Evolutionary conservation across 148 eudicot species (phyloP).

Genomic region (Rhododendron simsii): DNA sequence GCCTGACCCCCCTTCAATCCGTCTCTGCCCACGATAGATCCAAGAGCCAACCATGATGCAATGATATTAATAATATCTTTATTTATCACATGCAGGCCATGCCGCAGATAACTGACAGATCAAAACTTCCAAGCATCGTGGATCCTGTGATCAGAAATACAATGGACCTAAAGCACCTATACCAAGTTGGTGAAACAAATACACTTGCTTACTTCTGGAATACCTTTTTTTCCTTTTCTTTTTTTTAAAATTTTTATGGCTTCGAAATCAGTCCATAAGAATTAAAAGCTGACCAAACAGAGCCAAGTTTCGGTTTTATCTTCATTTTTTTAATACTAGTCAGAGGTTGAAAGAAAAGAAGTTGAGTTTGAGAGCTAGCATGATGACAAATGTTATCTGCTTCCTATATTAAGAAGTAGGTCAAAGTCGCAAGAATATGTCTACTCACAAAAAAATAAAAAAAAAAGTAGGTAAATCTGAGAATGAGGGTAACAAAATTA

Average conservation of each 20-base stretch:
- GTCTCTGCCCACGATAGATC: background rate
- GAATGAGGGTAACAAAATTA: background rate
- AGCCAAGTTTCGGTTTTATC: background rate
- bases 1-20: too few species aligned
- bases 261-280: background rate
- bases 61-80: background rate
- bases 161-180: conserved; percentile 80
- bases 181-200: conserved; percentile 47
- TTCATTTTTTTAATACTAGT: background rate
- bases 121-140: conserved; percentile 68
- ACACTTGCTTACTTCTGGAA: background rate
- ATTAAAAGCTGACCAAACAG: background rate
- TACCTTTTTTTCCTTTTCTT: background rate
- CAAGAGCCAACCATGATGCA: background rate
- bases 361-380: background rate
- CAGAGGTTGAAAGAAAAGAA: background rate
- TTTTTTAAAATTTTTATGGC: background rate
- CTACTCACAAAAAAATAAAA: background rate
- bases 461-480: too few species aligned
- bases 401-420: background rate
- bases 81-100: conserved; percentile 52
- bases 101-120: conserved; percentile 87
- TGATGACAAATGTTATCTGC: background rate
- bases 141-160: conserved; percentile 77
- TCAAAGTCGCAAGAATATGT: background rate